Base-by-base conservation (phyloP, 768 basidiomycete genomes). In the Austroboletus festivus region DNA sequence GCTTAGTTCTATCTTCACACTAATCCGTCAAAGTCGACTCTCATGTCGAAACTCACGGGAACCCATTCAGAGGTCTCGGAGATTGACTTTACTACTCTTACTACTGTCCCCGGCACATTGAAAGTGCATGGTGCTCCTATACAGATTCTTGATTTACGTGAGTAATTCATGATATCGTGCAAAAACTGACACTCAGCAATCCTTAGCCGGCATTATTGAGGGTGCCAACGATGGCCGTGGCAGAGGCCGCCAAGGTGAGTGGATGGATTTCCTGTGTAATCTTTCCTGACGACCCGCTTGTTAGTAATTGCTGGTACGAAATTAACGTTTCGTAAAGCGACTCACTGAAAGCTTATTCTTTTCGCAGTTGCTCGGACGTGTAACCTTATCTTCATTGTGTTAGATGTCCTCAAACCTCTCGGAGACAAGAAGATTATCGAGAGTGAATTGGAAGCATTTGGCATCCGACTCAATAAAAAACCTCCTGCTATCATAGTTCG, bases 331-430 rank as follows among this genome's bases (percentile, higher is more conserved):
- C 56, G 22, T n/a, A 26, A 35, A 20, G 21, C 20, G 20, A 41
- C 18, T 10, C 22, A 31, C 38, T 51, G 10, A 56, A 44, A 39
- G 43, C 40, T 37, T 38, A 18, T 44, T 47, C 41, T 23, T 23
- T 41, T 37, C 38, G 23, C 71, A 91, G 96, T 99, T 56, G 95
- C 96, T 8, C 84, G 96, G 51, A 98, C 96, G 34, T 98, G 96
- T 68, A 92, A 97, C 68, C 83, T 98, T 30, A 97, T 99, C 52
- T 98, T 98, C 70, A 98, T 99, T 67, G 89, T 98, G 23, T 81
- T 99, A 42, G 96, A 99, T 61, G 96, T 99, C 22, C 80, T 96
- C 30, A 99, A 98, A 71, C 96, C 96, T n/a, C 81, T 98, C 16
- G 89, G 87, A 21, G 95, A 98, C 74, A 93, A 96, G 62, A 86